phyloP scores from a whole-genome alignment of 164 flowering plant genomes.

The Kingdonia uniflora region DNA sequence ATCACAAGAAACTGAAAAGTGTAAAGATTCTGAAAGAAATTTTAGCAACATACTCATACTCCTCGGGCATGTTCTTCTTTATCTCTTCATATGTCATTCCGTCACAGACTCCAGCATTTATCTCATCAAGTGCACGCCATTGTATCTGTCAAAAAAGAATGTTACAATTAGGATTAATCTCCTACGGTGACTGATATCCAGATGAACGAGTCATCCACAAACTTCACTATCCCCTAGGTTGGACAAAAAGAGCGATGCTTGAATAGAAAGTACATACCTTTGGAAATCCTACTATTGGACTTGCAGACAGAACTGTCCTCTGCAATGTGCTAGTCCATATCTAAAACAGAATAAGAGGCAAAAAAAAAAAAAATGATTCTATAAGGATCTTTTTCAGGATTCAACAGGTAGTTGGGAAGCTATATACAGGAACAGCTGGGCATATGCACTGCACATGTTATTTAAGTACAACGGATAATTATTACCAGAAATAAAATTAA shows the following conservation, averaged over 20 bases:
- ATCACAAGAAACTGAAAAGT: not conserved
- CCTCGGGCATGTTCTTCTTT: constrained; percentile 97
- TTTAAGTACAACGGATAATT: too few relatives aligned
- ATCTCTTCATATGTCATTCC: constrained; percentile 99
- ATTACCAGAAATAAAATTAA: too few relatives aligned
- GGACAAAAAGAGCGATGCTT: not conserved
- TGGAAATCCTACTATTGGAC: constrained; percentile 86
- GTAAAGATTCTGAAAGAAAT: not conserved
- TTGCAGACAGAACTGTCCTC: constrained; percentile 86
- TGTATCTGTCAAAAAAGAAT: constrained; percentile 49
- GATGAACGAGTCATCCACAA: not conserved
- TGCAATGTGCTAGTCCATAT: constrained; percentile 99
- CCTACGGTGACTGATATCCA: not conserved
- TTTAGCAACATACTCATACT: constrained; percentile 65
- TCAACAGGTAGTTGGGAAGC: too few relatives aligned
- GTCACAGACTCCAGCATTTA: constrained; percentile 96
- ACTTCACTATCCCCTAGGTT: too few relatives aligned
- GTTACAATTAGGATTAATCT: not conserved
- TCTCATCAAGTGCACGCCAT: constrained; percentile 99
- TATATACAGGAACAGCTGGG: too few relatives aligned
- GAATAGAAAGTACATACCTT: constrained; percentile 42
- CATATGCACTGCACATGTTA: too few relatives aligned
- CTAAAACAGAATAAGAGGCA: constrained; percentile 30
- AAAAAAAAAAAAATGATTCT: too few relatives aligned
- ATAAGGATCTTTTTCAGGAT: too few relatives aligned